These are phyloP conservation scores for Elaeis oleifera DNA, from an alignment of 202 grass and related monocot species.

Conservation along the genomic window DNA sequence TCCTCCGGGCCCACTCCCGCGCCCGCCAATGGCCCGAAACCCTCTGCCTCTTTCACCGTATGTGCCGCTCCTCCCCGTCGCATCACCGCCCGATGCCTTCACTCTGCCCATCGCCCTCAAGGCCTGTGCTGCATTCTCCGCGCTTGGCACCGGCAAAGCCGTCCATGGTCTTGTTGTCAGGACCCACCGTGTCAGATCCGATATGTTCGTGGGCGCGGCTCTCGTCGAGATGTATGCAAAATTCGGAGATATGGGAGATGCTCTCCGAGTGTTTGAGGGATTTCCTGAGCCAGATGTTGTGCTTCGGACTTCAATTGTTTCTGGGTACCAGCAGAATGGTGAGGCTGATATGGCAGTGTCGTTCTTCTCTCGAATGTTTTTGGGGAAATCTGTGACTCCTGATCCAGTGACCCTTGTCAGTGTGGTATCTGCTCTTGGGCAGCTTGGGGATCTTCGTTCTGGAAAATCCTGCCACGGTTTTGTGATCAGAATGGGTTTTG, in stretches of 20 bases:
- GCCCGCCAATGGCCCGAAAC: conserved; percentile 37
- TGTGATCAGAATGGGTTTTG: conserved; percentile 38
- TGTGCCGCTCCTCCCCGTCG: conserved; percentile 1
- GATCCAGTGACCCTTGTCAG: conserved; percentile 56
- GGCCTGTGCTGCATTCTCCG: conserved; percentile 41
- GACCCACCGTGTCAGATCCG: conserved; percentile 15
- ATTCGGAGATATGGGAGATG: conserved; percentile 37
- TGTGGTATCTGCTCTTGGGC: conserved; percentile 34
- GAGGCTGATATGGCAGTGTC: conserved; percentile 36
- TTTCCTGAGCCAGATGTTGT: conserved; percentile 50
- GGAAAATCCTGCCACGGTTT: conserved; percentile 53
- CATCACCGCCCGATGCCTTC: conserved; percentile 28
- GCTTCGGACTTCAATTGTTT: conserved; percentile 49
- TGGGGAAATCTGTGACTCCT: conserved; percentile 14
- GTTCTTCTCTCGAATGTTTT: conserved; percentile 46
- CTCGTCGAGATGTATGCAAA: conserved; percentile 58
- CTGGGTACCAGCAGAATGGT: conserved; percentile 55
- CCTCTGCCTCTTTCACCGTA: conserved; percentile 18
- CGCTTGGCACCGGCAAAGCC: conserved; percentile 33
- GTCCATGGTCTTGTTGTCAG: conserved; percentile 40
- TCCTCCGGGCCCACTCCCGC: conserved; percentile 44
- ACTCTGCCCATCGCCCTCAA: conserved; percentile 38
- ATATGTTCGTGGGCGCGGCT: conserved; percentile 49
- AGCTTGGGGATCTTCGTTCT: conserved; percentile 29
- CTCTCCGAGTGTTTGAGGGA: conserved; percentile 26